These are phyloP conservation scores for Eutypa lata DNA, from an alignment of 2,329 filamentous ascomycete species.

Conservation along the genomic window DNA sequence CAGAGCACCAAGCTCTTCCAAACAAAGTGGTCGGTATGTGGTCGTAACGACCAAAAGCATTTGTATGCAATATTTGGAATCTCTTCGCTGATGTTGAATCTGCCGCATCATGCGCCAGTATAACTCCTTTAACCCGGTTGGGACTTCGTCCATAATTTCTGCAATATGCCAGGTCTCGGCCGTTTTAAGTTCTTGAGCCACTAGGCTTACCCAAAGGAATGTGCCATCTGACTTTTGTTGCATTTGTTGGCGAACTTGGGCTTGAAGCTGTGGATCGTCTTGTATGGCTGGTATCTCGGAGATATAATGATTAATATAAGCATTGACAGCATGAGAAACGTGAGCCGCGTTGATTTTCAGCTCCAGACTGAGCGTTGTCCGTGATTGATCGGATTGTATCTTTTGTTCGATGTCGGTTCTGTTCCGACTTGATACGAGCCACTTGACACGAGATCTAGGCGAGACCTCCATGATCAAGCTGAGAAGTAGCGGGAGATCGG, in stretches of 20 bases:
- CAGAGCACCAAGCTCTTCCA: conserved; percentile 35
- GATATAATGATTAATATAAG: conserved; percentile 36
- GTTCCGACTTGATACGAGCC: conserved; percentile 43
- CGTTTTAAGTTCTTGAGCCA: conserved; percentile 29
- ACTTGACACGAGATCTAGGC: conserved; percentile 31
- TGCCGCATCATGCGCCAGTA: conserved; percentile 39
- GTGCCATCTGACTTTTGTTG: conserved; percentile 33
- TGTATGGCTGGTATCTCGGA: not conserved
- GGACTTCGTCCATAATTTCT: conserved; percentile 19
- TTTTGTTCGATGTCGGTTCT: conserved; percentile 34
- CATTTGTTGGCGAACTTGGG: not conserved
- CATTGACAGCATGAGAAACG: conserved; percentile 32
- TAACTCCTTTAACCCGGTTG: conserved; percentile 31
- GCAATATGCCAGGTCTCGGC: conserved; percentile 8
- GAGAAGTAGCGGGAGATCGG: conserved; percentile 28
- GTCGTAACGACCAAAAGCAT: conserved; percentile 30
- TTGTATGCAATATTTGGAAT: conserved; percentile 27
- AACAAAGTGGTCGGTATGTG: conserved; percentile 33
- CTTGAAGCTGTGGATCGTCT: not conserved
- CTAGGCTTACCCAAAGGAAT: conserved; percentile 43
- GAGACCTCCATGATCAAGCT: conserved; percentile 29
- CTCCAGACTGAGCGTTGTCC: conserved; percentile 31
- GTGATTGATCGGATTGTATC: conserved; percentile 16
- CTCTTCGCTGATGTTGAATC: conserved; percentile 22
- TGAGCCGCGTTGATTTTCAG: conserved; percentile 27